A percentile compares a stretch with the other conserved stretches of the same genome.
Conservation (phyloP, 2,329 filamentous ascomycete species). For the Diatrype stigma region DNA sequence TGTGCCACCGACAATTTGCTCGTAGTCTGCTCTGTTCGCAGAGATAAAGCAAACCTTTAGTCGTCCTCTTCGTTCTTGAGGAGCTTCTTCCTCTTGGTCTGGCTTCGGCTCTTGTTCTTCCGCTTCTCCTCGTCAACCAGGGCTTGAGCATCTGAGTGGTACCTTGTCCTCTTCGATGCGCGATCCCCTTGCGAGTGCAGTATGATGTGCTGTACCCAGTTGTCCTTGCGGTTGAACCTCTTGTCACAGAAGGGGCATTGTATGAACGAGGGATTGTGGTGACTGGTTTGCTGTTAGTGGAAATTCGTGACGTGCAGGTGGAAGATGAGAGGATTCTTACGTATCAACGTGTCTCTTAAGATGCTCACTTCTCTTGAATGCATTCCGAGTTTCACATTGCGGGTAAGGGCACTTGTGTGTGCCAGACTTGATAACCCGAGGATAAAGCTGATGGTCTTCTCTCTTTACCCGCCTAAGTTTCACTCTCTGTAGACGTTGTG, state of each 20-base stretch:
- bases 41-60: background rate
- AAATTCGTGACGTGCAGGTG: background rate
- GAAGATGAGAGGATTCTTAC: constrained; percentile 25
- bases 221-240: constrained; percentile 34
- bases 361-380: constrained; percentile 51
- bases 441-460: constrained; percentile 9
- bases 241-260: constrained; percentile 21
- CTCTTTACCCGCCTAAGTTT: constrained; percentile 9
- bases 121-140: constrained; percentile 17
- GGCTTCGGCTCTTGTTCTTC: constrained; percentile 20
- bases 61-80: constrained; percentile 11
- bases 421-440: constrained; percentile 19
- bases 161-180: constrained; percentile 29
- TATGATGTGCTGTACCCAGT: constrained; percentile 34
- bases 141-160: constrained; percentile 21
- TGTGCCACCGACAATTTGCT: background rate
- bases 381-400: constrained; percentile 38
- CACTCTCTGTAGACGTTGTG: constrained; percentile 25
- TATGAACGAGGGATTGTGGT: constrained; percentile 20
- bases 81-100: constrained; percentile 13
- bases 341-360: constrained; percentile 51
- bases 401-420: constrained; percentile 39
- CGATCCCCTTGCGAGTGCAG: constrained; percentile 30
- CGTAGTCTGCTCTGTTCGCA: background rate
- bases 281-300: constrained; percentile 13